Evolutionary conservation across 768 basidiomycete species (phyloP), one percentile per base, ranked within the genome.

Genomic region (Amanita inopinata): DNA sequence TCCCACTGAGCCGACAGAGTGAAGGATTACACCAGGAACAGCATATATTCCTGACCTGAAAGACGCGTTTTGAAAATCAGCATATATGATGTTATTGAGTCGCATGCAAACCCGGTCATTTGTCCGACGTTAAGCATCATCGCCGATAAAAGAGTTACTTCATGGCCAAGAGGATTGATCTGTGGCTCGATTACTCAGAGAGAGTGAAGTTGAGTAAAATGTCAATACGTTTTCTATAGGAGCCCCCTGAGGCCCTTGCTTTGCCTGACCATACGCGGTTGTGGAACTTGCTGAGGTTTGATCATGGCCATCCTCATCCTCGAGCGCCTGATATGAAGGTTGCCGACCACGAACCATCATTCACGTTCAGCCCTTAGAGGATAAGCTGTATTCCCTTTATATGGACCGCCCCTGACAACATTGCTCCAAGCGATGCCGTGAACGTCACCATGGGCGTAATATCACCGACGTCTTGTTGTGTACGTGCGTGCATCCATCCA

Each of bases 1-100:
- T 9, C 61, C 63, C 39, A 62, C 45, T 0, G 63, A 64, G n/a
- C 63, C 63, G 15, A 63, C 60, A n/a, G 63, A 63, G 22, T 52
- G 55, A n/a, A 62, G 46, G 32, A 63, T 59, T 11, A 53, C 46
- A 1, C 61, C 63, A 3, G 61, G 61, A 8, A 60, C 61, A 34
- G 63, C 59, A 50, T 62, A 64, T 38, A 64, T 64, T 9, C 62
- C 62, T 27, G 62, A 61, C 6, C 62, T 63, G 33, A 3, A 12
- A 20, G 20, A 40, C 9, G 18, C 20, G 39, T 4, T 27, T 14
- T 25, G 10, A 46, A 11, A 1, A 38, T 25, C 24, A 18, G 18
- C 10, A 30, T 11, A 25, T 14, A n/a, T 6, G 37, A 8, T 24
- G 17, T 28, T 1, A 33, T 39, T 4, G 10, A 31, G 9, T 5